phyloP scores from a whole-genome alignment of 2,329 filamentous ascomycete species.

The Colletotrichum camelliae region DNA sequence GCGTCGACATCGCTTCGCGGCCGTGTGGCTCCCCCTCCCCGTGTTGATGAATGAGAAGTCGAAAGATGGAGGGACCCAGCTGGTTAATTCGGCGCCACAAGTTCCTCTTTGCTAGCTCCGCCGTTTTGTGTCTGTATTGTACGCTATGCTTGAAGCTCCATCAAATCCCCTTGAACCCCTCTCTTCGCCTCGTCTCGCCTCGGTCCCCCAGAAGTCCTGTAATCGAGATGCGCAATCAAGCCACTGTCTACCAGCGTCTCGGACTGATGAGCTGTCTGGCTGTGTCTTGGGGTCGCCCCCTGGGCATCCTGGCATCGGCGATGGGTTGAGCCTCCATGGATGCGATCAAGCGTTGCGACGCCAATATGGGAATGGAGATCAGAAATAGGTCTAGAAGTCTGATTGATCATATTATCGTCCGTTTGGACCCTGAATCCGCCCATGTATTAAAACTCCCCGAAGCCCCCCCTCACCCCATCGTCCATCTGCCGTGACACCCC shows the following conservation, averaged over 20 bases:
- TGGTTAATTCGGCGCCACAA: not conserved
- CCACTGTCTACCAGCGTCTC: slow-evolving; percentile 16
- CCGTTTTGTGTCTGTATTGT: not conserved
- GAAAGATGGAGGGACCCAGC: not conserved
- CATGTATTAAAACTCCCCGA: slow-evolving; percentile 9
- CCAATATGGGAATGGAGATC: not conserved
- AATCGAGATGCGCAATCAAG: slow-evolving; percentile 16
- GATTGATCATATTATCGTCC: not conserved
- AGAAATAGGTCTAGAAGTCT: not conserved
- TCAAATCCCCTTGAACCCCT: not conserved
- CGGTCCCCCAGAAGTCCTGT: not conserved
- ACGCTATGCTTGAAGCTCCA: not conserved
- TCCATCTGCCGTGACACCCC: not conserved
- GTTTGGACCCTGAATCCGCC: slow-evolving; percentile 15
- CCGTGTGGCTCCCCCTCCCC: not conserved
- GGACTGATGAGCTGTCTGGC: slow-evolving; percentile 14
- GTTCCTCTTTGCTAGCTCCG: not conserved
- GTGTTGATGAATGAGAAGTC: not conserved
- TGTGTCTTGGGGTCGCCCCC: not conserved
- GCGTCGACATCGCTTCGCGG: not conserved
- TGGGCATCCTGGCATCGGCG: not conserved
- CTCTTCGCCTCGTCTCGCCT: not conserved
- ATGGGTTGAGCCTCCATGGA: not conserved
- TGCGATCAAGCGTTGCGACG: not conserved
- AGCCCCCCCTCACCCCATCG: not conserved